Evolutionary conservation across 1,284 basidiomycete species (phyloP).

Genomic region (Leccinum insigne): DNA sequence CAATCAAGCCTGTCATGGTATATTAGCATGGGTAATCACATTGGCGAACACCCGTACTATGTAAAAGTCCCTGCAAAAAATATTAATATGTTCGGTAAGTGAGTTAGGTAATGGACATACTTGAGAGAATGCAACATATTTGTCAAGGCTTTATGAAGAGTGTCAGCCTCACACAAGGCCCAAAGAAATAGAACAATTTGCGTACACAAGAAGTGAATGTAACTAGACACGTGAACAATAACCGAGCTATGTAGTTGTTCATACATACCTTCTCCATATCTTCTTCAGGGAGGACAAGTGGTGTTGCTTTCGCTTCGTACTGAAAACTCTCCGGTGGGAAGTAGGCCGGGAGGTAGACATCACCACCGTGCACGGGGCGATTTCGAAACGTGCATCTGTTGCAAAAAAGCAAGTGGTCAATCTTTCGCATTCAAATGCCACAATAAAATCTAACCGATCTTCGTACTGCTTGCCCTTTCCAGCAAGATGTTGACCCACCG

Average conservation of each 20-base stretch:
- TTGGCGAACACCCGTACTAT: constrained; percentile 38
- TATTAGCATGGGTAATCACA: constrained; percentile 7
- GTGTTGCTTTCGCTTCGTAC: not conserved
- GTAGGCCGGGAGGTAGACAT: constrained; percentile 43
- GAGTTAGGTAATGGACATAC: constrained; percentile 20
- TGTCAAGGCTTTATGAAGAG: constrained; percentile 49
- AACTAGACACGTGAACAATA: constrained; percentile 23
- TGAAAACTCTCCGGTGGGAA: constrained; percentile 36
- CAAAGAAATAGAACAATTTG: too few relatives aligned
- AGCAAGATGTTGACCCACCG: constrained; percentile 50
- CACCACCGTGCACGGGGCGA: constrained; percentile 36
- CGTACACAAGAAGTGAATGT: constrained; percentile 37
- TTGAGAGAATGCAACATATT: constrained; percentile 65
- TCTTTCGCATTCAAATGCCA: not conserved
- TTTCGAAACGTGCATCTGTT: constrained; percentile 47
- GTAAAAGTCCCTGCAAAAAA: constrained; percentile 47
- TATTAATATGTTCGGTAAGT: not conserved
- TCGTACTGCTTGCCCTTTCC: constrained; percentile 56
- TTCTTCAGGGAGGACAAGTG: constrained; percentile 21
- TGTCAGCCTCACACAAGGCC: constrained; percentile 2
- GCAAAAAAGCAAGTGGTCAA: not conserved
- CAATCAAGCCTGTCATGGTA: constrained; percentile 40
- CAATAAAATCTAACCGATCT: constrained; percentile 35
- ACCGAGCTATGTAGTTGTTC: not conserved
- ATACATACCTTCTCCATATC: constrained; percentile 25